phyloP scores from a whole-genome alignment of 1,139 yeast species.

The Geotrichum aggregatum region DNA sequence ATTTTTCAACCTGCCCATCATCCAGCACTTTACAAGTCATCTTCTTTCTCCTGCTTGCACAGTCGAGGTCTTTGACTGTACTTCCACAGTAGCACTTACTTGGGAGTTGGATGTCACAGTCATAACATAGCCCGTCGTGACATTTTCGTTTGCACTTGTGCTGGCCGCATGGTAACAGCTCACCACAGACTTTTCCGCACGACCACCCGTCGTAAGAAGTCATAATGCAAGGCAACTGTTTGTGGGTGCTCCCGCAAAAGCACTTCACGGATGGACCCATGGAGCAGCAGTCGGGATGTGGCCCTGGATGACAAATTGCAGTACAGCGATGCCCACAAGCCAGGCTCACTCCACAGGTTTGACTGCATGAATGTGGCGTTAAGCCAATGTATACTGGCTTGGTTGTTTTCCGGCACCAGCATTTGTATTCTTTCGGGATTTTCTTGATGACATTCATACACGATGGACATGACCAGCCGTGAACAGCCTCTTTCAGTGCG shows the following conservation, averaged over 20 bases:
- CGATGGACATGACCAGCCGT: conserved; percentile 85
- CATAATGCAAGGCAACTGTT: conserved; percentile 67
- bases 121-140: conserved; percentile 78
- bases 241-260: conserved; percentile 64
- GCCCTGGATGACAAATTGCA: conserved; percentile 81
- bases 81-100: conserved; percentile 75
- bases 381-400: conserved; percentile 61
- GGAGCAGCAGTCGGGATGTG: conserved; percentile 79
- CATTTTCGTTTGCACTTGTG: conserved; percentile 60
- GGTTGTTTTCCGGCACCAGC: conserved; percentile 85
- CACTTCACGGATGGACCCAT: conserved; percentile 67
- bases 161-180: conserved; percentile 62
- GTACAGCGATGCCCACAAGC: conserved; percentile 74
- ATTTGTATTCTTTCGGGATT: conserved; percentile 61
- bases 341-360: conserved; percentile 59
- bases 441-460: conserved; percentile 57
- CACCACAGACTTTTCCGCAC: conserved; percentile 61
- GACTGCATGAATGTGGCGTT: conserved; percentile 87
- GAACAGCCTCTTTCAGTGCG: conserved; percentile 22
- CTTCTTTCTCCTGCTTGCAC: conserved; percentile 26
- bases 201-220: conserved; percentile 73
- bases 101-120: conserved; percentile 48
- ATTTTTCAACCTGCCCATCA: conserved; percentile 35
- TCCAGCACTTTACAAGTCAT: conserved; percentile 19
- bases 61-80: conserved; percentile 29